Evolutionary conservation across 2,329 filamentous ascomycete genomes (phyloP), one percentile per base, ranked within the genome.

Genomic region (Botrytis deweyae): DNA sequence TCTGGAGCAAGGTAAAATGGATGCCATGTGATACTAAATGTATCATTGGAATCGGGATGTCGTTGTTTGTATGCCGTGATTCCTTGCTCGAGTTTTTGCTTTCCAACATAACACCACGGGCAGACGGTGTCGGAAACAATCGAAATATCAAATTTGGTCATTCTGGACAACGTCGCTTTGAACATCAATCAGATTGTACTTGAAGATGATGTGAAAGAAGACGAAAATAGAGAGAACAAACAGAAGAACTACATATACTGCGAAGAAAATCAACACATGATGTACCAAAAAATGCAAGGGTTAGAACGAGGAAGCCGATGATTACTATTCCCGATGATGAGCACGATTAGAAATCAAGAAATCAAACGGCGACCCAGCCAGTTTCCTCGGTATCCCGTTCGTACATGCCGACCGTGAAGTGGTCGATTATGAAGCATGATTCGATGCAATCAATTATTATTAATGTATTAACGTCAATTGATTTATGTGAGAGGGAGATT

Each of bases 1-100:
- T 85, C 85, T 0, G 93, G 92, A 79, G 95, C 90, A 70, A 97
- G 88, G 81, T 95, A 95, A 84, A 93, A 97, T 2, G 94, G 92
- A 75, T 88, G 87, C 92, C 93, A 97, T 75, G 87, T 87, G 22
- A 92, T 89, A 65, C 86, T 87, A 84, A 97, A 95, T 33, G 87
- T 92, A 83, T 95, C 92, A 58, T 86, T 82, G 16, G 85, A 88
- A 68, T 85, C 83, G 0, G 91, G 89, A 77, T 93, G 85, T 58
- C 86, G 84, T 78, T 87, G 85, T 79, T 88, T 87, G 84, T 93
- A 93, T 44, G 88, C 82, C 14, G 85, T 81, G 75, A 97, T 95
- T 75, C 92, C 93, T 75, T 87, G 88, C 69, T 91, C 88, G 58
- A 97, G 88, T 55, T 92, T 90, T 76, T 90, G 90, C 81, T 93